phyloP scores from a whole-genome alignment of 2,329 filamentous ascomycete genomes.

The Paracamarosporium sp. region DNA sequence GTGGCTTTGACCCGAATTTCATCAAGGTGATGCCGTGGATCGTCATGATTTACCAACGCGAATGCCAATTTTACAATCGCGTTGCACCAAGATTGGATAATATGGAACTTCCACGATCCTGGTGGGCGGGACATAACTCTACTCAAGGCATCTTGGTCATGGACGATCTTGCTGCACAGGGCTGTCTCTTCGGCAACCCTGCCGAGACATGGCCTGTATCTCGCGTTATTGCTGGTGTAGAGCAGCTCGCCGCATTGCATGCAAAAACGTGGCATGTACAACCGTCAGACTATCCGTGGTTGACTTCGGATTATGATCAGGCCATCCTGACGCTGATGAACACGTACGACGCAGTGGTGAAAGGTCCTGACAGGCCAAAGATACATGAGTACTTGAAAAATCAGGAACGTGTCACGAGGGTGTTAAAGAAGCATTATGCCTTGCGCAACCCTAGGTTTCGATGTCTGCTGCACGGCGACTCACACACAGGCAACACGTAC shows the following conservation, averaged over 20 bases:
- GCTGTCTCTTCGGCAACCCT: slow-evolving; percentile 14
- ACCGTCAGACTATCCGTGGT: slow-evolving; percentile 37
- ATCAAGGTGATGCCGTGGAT: slow-evolving; percentile 13
- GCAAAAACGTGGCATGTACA: slow-evolving; percentile 48
- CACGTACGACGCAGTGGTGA: slow-evolving; percentile 9
- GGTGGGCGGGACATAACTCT: slow-evolving; percentile 16
- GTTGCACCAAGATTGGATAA: slow-evolving; percentile 16
- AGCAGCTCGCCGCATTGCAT: slow-evolving; percentile 52
- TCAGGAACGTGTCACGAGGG: slow-evolving; percentile 42
- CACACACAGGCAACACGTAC: slow-evolving; percentile 55
- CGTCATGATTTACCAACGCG: slow-evolving; percentile 18
- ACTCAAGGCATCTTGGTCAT: slow-evolving; percentile 24
- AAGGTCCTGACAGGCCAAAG: slow-evolving; percentile 21
- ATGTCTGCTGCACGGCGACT: slow-evolving; percentile 53
- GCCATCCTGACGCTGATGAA: slow-evolving; percentile 19
- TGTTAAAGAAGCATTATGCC: slow-evolving; percentile 47
- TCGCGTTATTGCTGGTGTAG: slow-evolving; percentile 25
- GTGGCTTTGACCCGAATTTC: slow-evolving; percentile 20
- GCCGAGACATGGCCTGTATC: slow-evolving; percentile 13
- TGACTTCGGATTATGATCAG: slow-evolving; percentile 43
- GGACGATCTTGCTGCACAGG: slow-evolving; percentile 16
- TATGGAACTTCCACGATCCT: slow-evolving; percentile 15
- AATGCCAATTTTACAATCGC: slow-evolving; percentile 24
- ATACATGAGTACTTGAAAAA: slow-evolving; percentile 50
- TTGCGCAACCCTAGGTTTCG: slow-evolving; percentile 48